Evolutionary conservation across 2,329 filamentous ascomycete genomes (phyloP), one percentile per base, ranked within the genome.

Genomic region (Curvularia sp.): DNA sequence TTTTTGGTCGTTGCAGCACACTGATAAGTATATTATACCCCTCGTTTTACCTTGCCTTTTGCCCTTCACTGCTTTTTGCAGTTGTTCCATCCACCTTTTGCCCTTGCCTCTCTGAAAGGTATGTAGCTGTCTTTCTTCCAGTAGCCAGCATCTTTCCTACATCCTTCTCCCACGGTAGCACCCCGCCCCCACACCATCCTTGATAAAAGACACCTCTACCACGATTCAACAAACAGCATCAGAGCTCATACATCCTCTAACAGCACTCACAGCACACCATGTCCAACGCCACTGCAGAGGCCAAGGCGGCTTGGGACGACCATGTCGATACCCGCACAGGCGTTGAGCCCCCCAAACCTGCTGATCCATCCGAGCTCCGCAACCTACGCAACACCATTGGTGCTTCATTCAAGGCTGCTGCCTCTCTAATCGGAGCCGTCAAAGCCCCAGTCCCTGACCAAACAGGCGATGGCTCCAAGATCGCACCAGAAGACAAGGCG

Each of bases 391-490:
- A 69, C 55, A 66, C 63, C 6, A 57, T 77, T n/a, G 69, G 69
- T 6, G 57, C 48, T 3, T 63, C 72, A 4, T 74, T 77, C 67
- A 71, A 65, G 50, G 61, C 67, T 23, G 53, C 72, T 21, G 68
- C 69, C 5, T 59, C 58, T 18, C 49, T 78, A 3, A 53, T 77
- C 8, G 70, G 69, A 19, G 73, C 74, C 3, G 69, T 70, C 15
- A 38, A 61, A 5, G 69, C 70, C 19, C 67, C 74, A 3, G 53
- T 77, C 0, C 75, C 76, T 7, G 60, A 70, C 34, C 70, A 78
- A 19, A 81, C 80, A 3, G 80, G 80, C 10, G 77, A 82, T 71
- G 80, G 80, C 19, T 76, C 79, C 3, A 69, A 77, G 46, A 61
- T 81, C 9, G 55, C 64, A 15, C 63, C 70, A 23, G 72, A 74